Percentiles rank a stretch among this genome's conserved stretches.
Conservation (phyloP, 306 rosid genomes). For the Corylus avellana region DNA sequence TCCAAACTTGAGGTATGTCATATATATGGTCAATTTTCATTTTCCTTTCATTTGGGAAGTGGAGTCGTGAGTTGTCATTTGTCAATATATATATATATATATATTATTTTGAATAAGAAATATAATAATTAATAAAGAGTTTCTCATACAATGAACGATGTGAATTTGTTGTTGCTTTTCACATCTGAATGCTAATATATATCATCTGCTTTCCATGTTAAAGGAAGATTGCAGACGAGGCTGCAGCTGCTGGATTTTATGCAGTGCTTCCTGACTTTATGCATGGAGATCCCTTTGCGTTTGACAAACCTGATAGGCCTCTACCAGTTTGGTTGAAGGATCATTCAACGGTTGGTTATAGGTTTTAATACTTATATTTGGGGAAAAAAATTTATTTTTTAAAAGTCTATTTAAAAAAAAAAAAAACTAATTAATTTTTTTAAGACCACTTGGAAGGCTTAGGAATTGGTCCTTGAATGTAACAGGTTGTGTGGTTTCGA, state of each 20-base stretch:
- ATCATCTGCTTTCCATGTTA: conserved; percentile 18
- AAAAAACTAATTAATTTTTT: too few species aligned
- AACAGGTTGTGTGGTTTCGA: neutral
- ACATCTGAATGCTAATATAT: conserved; percentile 10
- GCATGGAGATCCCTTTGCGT: conserved; percentile 56
- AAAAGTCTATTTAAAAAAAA: too few species aligned
- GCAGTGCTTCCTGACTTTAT: conserved; percentile 76
- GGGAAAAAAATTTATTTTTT: too few species aligned
- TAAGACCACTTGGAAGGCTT: too few species aligned
- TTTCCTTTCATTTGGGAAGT: neutral
- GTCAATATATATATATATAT: too few species aligned
- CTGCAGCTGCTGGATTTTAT: conserved; percentile 73
- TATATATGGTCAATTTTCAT: neutral
- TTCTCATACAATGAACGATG: too few species aligned
- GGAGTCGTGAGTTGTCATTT: too few species aligned
- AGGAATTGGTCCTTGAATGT: too few species aligned
- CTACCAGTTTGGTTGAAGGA: conserved; percentile 50
- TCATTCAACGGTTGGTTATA: conserved; percentile 59
- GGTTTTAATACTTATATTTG: neutral
- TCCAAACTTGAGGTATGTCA: conserved; percentile 64
- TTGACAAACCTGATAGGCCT: conserved; percentile 36
- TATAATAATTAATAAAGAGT: too few species aligned
- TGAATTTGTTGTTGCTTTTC: neutral
- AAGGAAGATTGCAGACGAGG: conserved; percentile 83
- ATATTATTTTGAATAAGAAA: too few species aligned